phyloP scores from a whole-genome alignment of 2,329 filamentous ascomycete genomes.

The Fusarium sp. region DNA sequence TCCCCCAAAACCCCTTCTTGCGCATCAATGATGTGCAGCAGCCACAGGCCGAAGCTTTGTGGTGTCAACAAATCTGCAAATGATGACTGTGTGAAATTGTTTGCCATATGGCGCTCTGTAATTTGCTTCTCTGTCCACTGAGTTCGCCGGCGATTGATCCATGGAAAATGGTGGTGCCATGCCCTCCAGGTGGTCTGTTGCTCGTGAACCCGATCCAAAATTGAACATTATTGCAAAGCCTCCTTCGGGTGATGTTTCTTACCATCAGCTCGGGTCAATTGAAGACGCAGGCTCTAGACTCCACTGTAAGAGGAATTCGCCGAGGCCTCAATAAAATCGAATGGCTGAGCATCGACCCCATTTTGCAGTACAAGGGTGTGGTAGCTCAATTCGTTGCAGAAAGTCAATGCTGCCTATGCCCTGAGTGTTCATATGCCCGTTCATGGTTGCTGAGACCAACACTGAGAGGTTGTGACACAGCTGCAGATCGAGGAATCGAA shows the following conservation, averaged over 20 bases:
- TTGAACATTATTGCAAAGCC: slow-evolving; percentile 10
- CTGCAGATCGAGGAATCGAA: not conserved
- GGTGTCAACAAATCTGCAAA: slow-evolving; percentile 15
- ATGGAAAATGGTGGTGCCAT: slow-evolving; percentile 12
- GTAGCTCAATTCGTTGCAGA: slow-evolving; percentile 4
- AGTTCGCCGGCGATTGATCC: slow-evolving; percentile 15
- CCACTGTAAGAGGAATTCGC: slow-evolving; percentile 10
- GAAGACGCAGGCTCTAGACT: slow-evolving; percentile 14
- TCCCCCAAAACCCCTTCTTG: slow-evolving; percentile 36
- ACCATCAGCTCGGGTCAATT: slow-evolving; percentile 33
- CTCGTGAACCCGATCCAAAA: not conserved
- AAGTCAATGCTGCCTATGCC: not conserved
- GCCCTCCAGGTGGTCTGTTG: slow-evolving; percentile 17
- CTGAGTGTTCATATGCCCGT: not conserved
- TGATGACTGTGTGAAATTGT: slow-evolving; percentile 26
- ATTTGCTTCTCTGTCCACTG: slow-evolving; percentile 19
- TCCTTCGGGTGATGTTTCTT: slow-evolving; percentile 16
- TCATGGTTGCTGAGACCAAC: not conserved
- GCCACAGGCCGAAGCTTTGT: slow-evolving; percentile 41
- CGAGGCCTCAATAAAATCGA: not conserved
- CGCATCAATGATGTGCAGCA: slow-evolving; percentile 43
- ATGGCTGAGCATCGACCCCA: slow-evolving; percentile 2
- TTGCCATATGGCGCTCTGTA: slow-evolving; percentile 28
- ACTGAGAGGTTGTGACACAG: not conserved
- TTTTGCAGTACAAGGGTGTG: slow-evolving; percentile 12